Evolutionary conservation across 352 stramenopile species (phyloP).

Genomic region (Pythium brachiatum): DNA sequence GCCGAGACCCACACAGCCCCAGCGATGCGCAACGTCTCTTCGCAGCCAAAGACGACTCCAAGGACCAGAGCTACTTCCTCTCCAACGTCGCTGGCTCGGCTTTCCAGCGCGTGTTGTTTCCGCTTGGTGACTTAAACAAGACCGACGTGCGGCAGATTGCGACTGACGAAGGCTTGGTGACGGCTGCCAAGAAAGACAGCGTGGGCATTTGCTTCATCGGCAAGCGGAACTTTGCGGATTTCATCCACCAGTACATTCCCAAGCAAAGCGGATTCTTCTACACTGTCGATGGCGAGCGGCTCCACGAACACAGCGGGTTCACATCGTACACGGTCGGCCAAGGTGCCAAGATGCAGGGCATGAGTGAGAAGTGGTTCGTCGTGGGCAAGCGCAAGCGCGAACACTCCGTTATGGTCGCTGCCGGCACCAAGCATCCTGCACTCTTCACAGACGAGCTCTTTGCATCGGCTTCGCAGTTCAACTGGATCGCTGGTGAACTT

Average conservation of each 20-base stretch:
- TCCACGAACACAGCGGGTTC: slow-evolving; percentile 80
- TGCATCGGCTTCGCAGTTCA: slow-evolving; percentile 70
- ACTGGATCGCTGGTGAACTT: slow-evolving; percentile 84
- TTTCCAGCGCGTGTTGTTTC: slow-evolving; percentile 92
- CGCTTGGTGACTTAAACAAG: slow-evolving; percentile 92
- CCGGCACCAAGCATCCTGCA: slow-evolving; percentile 88
- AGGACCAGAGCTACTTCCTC: slow-evolving; percentile 98
- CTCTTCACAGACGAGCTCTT: slow-evolving; percentile 89
- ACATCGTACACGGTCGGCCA: slow-evolving; percentile 94
- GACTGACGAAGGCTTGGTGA: slow-evolving; percentile 70
- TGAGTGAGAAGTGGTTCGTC: slow-evolving; percentile 89
- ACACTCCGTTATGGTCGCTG: slow-evolving; percentile 83
- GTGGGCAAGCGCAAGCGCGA: slow-evolving; percentile 72
- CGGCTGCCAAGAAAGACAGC: slow-evolving; percentile 92
- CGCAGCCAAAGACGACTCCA: slow-evolving; percentile 80
- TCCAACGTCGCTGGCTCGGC: slow-evolving; percentile 73
- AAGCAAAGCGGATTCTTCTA: slow-evolving; percentile 78
- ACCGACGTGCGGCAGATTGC: slow-evolving; percentile 91
- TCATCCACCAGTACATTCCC: slow-evolving; percentile 92
- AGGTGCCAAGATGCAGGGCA: slow-evolving; percentile 88
- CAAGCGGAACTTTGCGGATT: slow-evolving; percentile 91
- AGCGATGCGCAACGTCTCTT: slow-evolving; percentile 60
- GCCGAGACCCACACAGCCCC: slow-evolving; percentile 20
- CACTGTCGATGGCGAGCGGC: slow-evolving; percentile 47
- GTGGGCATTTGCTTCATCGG: slow-evolving; percentile 99